Conservation (phyloP, 306 rosid species). For the Corylus heterophylla region DNA sequence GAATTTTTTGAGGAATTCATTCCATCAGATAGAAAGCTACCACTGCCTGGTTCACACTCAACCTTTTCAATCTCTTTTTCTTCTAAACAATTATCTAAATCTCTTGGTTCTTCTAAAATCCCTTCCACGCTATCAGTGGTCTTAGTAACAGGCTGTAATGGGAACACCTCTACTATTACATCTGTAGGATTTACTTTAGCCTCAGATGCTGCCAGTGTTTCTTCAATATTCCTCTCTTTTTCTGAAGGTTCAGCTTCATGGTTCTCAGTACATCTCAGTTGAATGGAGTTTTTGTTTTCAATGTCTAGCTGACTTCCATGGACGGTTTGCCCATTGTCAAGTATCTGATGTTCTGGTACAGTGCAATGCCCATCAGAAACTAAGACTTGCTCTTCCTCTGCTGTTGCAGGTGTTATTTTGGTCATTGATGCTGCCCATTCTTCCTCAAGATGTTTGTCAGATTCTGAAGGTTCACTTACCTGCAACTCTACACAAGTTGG, state of each 20-base stretch:
- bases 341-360: constrained; percentile 2
- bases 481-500: constrained; percentile 12
- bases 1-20: constrained; percentile 24
- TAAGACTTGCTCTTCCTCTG: constrained; percentile 20
- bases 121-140: constrained; percentile 32
- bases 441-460: constrained; percentile 21
- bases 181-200: constrained; percentile 40
- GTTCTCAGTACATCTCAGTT: constrained; percentile 25
- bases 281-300: constrained; percentile 24
- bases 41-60: constrained; percentile 24
- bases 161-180: constrained; percentile 75
- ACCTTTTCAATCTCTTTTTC: constrained; percentile 29
- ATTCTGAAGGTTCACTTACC: constrained; percentile 23
- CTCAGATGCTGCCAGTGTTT: constrained; percentile 28
- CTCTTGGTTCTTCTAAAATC: constrained; percentile 34
- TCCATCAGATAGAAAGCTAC: constrained; percentile 30
- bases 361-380: constrained; percentile 20
- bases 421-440: constrained; percentile 2
- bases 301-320: constrained; percentile 20
- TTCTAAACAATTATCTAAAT: constrained; percentile 27
- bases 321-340: constrained; percentile 1
- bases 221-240: constrained; percentile 37
- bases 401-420: constrained; percentile 2
- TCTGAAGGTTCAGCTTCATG: constrained; percentile 29
- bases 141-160: constrained; percentile 47